Conservation (phyloP, 176 grass and related monocot species). For the Rhipidocladum racemiflorum region DNA sequence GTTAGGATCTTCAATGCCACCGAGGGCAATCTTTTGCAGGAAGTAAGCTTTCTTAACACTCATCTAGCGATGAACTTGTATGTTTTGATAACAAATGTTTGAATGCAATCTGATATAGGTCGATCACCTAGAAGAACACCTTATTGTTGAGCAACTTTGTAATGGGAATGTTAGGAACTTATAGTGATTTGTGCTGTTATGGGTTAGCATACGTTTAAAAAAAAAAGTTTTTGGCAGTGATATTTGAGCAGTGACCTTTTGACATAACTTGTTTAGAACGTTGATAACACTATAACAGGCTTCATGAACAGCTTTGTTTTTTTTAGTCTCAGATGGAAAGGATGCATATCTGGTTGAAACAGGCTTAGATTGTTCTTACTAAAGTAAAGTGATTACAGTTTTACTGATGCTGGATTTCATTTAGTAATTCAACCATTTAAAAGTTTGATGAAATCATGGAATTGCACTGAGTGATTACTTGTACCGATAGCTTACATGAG, state of each 20-base stretch:
- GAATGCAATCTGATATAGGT: neutral
- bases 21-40: constrained; percentile 84
- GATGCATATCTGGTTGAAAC: neutral
- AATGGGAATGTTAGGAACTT: neutral
- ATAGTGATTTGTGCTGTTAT: neutral
- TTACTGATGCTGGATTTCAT: neutral
- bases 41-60: constrained; percentile 48
- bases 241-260: neutral
- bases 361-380: neutral
- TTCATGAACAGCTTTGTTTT: neutral
- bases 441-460: neutral
- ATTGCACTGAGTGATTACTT: neutral
- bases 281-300: neutral
- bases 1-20: constrained; percentile 79
- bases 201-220: neutral
- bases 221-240: neutral
- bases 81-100: neutral
- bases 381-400: neutral
- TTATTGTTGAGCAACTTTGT: neutral
- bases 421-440: neutral
- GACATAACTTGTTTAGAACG: neutral
- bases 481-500: neutral
- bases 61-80: neutral
- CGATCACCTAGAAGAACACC: neutral
- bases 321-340: neutral